A percentile compares a stretch with the other conserved stretches of the same genome.
Evolutionary conservation across 768 basidiomycete genomes (phyloP).

Genomic region (Tricholoma hemisulphureum): DNA sequence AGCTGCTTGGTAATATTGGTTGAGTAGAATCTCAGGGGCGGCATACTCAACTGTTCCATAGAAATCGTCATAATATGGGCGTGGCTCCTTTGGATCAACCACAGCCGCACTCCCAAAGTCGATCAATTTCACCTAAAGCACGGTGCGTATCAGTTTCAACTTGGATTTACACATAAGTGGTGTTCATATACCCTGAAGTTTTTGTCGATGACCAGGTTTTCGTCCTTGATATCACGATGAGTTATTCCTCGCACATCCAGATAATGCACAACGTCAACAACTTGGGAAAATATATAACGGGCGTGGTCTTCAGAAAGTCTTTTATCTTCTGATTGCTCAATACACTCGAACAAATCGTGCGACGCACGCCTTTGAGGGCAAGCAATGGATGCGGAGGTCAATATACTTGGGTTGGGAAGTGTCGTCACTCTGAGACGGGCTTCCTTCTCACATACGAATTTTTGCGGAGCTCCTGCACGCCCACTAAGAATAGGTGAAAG

Average conservation of each 20-base stretch:
- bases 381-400: constrained; percentile 12
- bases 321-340: constrained; percentile 81
- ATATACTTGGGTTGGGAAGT: constrained; percentile 14
- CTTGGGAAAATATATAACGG: constrained; percentile 80
- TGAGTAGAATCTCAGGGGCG: constrained; percentile 88
- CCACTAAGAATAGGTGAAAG: background rate
- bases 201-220: constrained; percentile 82
- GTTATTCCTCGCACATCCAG: constrained; percentile 81
- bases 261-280: constrained; percentile 82
- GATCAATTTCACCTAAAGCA: constrained; percentile 80
- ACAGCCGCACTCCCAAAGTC: constrained; percentile 92
- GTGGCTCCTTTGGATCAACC: constrained; percentile 58
- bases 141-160: background rate
- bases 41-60: constrained; percentile 97
- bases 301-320: constrained; percentile 77
- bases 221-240: constrained; percentile 97
- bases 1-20: constrained; percentile 85
- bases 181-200: constrained; percentile 56
- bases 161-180: background rate
- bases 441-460: background rate
- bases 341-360: constrained; percentile 93
- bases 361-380: constrained; percentile 67
- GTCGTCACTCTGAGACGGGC: background rate
- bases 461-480: background rate
- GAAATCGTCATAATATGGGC: constrained; percentile 73